Percentiles rank a stretch among this genome's conserved stretches.
phyloP scores from a whole-genome alignment of 305 asterid species.

The Solanum hybrid region DNA sequence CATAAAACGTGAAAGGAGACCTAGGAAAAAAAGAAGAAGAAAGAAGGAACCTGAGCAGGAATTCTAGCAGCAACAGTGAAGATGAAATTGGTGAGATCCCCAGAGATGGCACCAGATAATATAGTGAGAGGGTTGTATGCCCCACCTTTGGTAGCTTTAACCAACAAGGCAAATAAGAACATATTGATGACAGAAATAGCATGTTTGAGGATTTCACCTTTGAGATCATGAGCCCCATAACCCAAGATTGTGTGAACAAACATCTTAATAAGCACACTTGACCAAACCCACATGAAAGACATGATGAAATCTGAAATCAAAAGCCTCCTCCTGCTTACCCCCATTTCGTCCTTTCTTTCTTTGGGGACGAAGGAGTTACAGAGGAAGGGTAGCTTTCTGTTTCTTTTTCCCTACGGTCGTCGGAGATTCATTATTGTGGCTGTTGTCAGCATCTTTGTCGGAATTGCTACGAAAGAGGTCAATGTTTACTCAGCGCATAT shows the following conservation, averaged over 20 bases:
- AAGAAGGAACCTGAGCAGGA: constrained; percentile 58
- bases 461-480: too few species aligned
- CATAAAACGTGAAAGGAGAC: background rate
- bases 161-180: constrained; percentile 62
- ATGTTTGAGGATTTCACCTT: constrained; percentile 52
- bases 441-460: too few species aligned
- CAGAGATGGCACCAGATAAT: constrained; percentile 56
- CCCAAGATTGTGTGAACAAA: constrained; percentile 46
- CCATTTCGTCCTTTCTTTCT: constrained; percentile 7
- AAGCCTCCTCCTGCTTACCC: constrained; percentile 25
- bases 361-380: too few species aligned
- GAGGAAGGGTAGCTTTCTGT: too few species aligned
- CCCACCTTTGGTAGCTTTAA: constrained; percentile 49
- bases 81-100: constrained; percentile 54
- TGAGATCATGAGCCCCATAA: constrained; percentile 35
- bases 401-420: too few species aligned
- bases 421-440: too few species aligned
- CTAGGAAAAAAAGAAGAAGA: too few species aligned
- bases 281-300: constrained; percentile 82
- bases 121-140: constrained; percentile 73
- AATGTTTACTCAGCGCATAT: too few species aligned
- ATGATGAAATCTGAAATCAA: constrained; percentile 53
- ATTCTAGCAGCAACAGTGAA: constrained; percentile 69
- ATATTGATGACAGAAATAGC: constrained; percentile 42
- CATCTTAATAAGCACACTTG: constrained; percentile 56